Evolutionary conservation across 108 stramenopile genomes (phyloP).

Genomic region (Mediolabrus comicus): DNA sequence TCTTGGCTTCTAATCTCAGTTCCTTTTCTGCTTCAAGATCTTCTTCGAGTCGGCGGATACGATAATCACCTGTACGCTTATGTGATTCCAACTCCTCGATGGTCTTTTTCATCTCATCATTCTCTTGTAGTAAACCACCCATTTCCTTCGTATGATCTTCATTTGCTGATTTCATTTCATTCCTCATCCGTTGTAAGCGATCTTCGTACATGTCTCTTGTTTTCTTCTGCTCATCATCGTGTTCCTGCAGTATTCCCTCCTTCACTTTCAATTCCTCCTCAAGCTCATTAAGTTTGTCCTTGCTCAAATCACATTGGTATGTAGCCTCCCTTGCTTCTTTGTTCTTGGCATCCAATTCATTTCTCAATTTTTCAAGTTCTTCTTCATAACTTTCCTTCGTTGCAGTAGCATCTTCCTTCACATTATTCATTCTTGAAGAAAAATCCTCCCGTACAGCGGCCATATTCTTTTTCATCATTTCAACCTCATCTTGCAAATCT

Average conservation of each 20-base stretch:
- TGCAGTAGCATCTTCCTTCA: constrained; percentile 14
- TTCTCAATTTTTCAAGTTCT: constrained; percentile 24
- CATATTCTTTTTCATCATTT: constrained; percentile 51
- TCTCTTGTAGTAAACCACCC: constrained; percentile 16
- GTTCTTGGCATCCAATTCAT: constrained; percentile 23
- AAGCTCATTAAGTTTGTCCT: constrained; percentile 13
- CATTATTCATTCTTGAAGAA: constrained; percentile 21
- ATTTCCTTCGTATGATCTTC: constrained; percentile 46
- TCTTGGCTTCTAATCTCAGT: constrained; percentile 15
- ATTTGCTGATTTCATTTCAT: constrained; percentile 24
- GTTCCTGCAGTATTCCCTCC: constrained; percentile 21
- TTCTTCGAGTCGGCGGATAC: constrained; percentile 36
- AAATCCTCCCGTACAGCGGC: constrained; percentile 33
- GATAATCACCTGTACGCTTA: constrained; percentile 40
- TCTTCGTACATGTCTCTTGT: constrained; percentile 38
- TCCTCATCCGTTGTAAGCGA: constrained; percentile 31
- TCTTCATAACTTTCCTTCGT: constrained; percentile 31
- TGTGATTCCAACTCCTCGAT: constrained; percentile 27
- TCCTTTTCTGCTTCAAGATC: constrained; percentile 21
- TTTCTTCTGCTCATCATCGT: constrained; percentile 25
- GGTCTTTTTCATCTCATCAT: constrained; percentile 34
- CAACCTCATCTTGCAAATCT: constrained; percentile 43
- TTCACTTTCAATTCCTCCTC: constrained; percentile 36
- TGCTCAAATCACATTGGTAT: constrained; percentile 12
- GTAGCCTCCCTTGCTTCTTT: constrained; percentile 25